Evolutionary conservation across 2,329 filamentous ascomycete species (phyloP).

Genomic region (Apiospora koreana): DNA sequence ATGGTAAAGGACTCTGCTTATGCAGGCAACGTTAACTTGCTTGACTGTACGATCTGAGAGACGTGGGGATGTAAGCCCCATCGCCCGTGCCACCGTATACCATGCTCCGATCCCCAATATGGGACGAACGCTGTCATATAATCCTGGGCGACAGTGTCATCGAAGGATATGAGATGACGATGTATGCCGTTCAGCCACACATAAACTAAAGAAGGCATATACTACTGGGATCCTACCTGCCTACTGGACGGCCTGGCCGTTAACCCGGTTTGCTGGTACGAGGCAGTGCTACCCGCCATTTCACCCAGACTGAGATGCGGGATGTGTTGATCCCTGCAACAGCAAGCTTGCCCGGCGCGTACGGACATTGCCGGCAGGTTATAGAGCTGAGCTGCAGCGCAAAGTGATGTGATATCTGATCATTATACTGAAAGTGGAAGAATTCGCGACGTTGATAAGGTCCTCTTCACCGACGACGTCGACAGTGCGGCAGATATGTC

Average conservation of each 20-base stretch:
- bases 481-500: background rate
- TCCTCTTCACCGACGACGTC: background rate
- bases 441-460: no score
- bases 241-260: background rate
- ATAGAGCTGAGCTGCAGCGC: background rate
- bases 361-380: background rate
- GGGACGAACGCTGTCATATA: background rate
- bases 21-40: constrained; percentile 1
- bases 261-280: background rate
- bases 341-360: background rate
- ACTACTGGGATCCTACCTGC: background rate
- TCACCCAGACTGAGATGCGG: background rate
- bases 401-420: background rate
- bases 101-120: background rate
- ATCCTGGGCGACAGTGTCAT: background rate
- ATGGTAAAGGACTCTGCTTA: background rate
- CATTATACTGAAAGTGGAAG: background rate
- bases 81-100: background rate
- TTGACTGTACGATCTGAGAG: background rate
- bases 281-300: background rate
- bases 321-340: background rate
- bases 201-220: background rate
- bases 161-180: background rate
- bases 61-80: background rate
- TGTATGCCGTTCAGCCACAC: background rate